Conservation (phyloP, 257 asterid species). For the Scutellaria baicalensis region DNA sequence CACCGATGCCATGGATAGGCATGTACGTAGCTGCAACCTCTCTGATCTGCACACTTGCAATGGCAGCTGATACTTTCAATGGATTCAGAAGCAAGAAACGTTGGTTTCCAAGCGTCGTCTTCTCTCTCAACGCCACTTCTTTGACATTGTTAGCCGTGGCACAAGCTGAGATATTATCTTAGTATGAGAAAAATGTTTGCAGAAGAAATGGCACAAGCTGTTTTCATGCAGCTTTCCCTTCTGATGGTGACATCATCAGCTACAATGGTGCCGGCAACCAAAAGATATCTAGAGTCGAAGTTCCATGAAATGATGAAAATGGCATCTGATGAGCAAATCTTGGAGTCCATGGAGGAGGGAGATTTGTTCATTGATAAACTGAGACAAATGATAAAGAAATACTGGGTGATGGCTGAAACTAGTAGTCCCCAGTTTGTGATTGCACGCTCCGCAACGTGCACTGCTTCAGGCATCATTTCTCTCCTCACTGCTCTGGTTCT, state of each 20-base stretch:
- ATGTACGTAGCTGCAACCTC: conserved; percentile 28
- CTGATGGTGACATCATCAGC: conserved; percentile 8
- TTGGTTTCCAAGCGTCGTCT: conserved; percentile 30
- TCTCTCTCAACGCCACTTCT: conserved; percentile 25
- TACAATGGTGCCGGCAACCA: conserved; percentile 17
- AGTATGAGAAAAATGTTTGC: background rate
- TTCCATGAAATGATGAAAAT: conserved; percentile 17
- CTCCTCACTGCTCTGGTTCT: conserved; percentile 3
- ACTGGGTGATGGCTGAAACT: conserved; percentile 28
- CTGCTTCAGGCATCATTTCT: conserved; percentile 17
- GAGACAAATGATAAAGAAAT: conserved; percentile 9
- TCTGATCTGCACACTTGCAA: conserved; percentile 4
- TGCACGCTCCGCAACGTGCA: conserved; percentile 18
- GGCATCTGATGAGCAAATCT: background rate
- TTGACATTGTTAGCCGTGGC: conserved; percentile 24
- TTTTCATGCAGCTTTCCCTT: conserved; percentile 15
- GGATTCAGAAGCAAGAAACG: conserved; percentile 11
- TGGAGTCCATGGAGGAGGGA: background rate
- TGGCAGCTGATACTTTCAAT: conserved; percentile 10
- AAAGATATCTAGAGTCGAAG: conserved; percentile 19
- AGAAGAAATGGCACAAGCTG: background rate
- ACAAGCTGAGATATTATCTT: background rate
- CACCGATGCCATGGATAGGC: conserved; percentile 25
- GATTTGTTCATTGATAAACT: background rate
- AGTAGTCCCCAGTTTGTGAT: conserved; percentile 29